Conservation (phyloP, 176 grass and related monocot species). For the Phragmites australis region DNA sequence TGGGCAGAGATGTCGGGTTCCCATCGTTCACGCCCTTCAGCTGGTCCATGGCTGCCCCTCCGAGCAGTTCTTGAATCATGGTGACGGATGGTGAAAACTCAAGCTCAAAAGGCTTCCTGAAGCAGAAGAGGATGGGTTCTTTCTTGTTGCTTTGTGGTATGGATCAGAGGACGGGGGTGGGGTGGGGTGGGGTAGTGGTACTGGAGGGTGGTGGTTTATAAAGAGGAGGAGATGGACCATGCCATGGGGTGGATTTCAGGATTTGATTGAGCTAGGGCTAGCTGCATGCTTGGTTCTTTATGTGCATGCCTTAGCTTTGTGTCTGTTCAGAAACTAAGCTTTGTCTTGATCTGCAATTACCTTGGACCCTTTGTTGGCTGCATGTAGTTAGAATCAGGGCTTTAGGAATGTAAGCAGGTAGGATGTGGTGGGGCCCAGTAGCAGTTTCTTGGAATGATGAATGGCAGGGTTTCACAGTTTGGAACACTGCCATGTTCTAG, state of each 20-base stretch:
- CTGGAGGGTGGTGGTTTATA: constrained; percentile 47
- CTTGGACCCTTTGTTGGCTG: constrained; percentile 41
- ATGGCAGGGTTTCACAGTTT: constrained; percentile 34
- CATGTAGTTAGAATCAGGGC: constrained; percentile 32
- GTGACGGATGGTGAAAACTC: constrained; percentile 18
- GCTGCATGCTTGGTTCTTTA: constrained; percentile 28
- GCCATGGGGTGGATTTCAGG: not conserved
- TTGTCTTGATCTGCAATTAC: constrained; percentile 48
- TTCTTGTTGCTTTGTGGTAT: constrained; percentile 44
- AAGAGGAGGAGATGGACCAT: constrained; percentile 22
- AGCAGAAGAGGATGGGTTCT: constrained; percentile 26
- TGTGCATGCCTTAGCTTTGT: constrained; percentile 36
- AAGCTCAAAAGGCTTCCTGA: constrained; percentile 46
- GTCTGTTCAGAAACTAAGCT: constrained; percentile 37
- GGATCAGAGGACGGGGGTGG: constrained; percentile 26
- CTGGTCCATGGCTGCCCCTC: constrained; percentile 56
- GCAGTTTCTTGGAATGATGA: constrained; percentile 50
- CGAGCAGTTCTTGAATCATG: constrained; percentile 76
- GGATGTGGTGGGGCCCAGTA: constrained; percentile 12
- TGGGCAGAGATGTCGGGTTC: constrained; percentile 24
- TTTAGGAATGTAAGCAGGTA: constrained; percentile 6
- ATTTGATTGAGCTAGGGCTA: constrained; percentile 35
- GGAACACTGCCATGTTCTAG: constrained; percentile 34
- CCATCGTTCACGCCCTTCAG: constrained; percentile 26
- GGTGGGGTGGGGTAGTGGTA: constrained; percentile 21